A percentile compares a stretch with the other conserved stretches of the same genome.
Evolutionary conservation across 805 yeast species (phyloP).

Genomic region (Deakozyma indianensis): DNA sequence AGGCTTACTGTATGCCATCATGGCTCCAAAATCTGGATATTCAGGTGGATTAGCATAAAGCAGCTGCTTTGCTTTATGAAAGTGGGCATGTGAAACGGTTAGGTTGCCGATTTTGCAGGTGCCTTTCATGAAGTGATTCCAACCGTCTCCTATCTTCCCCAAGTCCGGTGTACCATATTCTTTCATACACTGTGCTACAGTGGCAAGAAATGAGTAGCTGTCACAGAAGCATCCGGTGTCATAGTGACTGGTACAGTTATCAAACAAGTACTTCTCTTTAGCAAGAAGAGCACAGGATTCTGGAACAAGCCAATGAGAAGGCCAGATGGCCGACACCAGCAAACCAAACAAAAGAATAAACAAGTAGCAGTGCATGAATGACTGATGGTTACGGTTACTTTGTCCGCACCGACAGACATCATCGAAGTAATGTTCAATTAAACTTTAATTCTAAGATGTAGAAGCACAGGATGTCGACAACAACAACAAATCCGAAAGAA

Average conservation of each 20-base stretch:
- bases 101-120: conserved; percentile 14
- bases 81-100: conserved; percentile 6
- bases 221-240: conserved; percentile 20
- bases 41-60: conserved; percentile 7
- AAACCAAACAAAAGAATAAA: background rate
- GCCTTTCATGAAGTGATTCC: conserved; percentile 15
- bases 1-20: conserved; percentile 3
- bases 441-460: no score
- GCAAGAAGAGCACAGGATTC: conserved; percentile 11
- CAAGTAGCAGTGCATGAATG: background rate
- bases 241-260: conserved; percentile 7
- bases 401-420: no score
- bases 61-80: conserved; percentile 5
- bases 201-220: conserved; percentile 14
- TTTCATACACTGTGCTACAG: conserved; percentile 20
- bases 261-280: conserved; percentile 6
- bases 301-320: conserved; percentile 11
- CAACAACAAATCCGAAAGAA: no score
- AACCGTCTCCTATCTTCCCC: conserved; percentile 16
- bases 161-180: conserved; percentile 12
- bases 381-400: no score
- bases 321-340: conserved; percentile 11
- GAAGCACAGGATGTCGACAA: no score
- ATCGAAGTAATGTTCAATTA: no score
- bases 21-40: conserved; percentile 8